A percentile compares a stretch with the other conserved stretches of the same genome.
Evolutionary conservation across 805 yeast species (phyloP).

Genomic region (Grigorovia yakushimaensis): DNA sequence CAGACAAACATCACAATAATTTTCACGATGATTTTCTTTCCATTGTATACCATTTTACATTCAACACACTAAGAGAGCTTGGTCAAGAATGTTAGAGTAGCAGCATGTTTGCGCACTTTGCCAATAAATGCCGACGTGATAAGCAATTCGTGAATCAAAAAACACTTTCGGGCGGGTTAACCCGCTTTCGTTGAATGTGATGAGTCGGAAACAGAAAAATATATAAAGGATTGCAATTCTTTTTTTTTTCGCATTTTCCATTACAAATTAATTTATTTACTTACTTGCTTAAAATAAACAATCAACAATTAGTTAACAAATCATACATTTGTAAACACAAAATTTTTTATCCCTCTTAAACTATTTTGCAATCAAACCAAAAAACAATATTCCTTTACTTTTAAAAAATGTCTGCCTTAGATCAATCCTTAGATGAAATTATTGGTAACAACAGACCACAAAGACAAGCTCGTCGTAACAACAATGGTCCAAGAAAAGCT

Average conservation of each 20-base stretch:
- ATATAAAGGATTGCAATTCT: not conserved
- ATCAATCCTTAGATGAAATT: slow-evolving; percentile 91
- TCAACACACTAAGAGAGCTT: too few species aligned
- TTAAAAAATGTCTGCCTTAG: slow-evolving; percentile 63
- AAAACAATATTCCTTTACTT: not conserved
- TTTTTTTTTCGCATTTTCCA: not conserved
- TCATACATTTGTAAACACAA: too few species aligned
- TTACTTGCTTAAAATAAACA: not conserved
- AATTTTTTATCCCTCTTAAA: not conserved
- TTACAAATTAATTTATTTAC: not conserved
- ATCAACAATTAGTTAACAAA: not conserved
- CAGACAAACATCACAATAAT: too few species aligned
- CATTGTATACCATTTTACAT: too few species aligned
- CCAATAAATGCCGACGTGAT: too few species aligned
- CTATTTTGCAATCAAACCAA: not conserved
- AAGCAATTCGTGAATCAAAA: not conserved
- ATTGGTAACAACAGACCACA: slow-evolving; percentile 43
- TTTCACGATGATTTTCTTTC: too few species aligned
- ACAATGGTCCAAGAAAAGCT: slow-evolving; percentile 24
- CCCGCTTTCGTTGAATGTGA: not conserved
- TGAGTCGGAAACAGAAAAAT: too few species aligned
- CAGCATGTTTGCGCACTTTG: too few species aligned
- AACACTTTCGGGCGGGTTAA: not conserved
- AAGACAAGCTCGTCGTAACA: slow-evolving; percentile 26
- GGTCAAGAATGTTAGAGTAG: too few species aligned